phyloP scores from a whole-genome alignment of 2,329 filamentous ascomycete species.

The Fusarium xyrophilum region DNA sequence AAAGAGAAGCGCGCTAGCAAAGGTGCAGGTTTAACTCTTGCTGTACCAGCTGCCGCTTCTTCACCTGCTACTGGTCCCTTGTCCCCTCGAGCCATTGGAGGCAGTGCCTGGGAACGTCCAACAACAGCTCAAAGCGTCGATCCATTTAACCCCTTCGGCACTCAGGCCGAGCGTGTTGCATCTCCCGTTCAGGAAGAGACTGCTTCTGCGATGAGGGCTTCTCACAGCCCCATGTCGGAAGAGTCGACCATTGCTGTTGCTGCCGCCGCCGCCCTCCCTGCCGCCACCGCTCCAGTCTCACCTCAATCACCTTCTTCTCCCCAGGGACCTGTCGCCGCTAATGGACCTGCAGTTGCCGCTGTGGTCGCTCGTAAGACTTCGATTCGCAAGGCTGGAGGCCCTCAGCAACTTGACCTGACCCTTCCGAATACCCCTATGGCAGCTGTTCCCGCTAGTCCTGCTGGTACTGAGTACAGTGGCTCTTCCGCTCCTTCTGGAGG shows the following conservation, averaged over 20 bases:
- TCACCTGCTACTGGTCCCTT: constrained; percentile 30
- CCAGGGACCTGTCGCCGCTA: constrained; percentile 49
- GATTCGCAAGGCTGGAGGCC: constrained; percentile 57
- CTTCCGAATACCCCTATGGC: constrained; percentile 47
- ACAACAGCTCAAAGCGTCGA: constrained; percentile 56
- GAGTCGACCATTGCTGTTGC: constrained; percentile 18
- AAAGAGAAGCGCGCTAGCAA: constrained; percentile 61
- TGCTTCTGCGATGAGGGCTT: constrained; percentile 27
- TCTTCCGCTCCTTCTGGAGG: constrained; percentile 59
- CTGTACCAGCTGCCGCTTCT: constrained; percentile 40
- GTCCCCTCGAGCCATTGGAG: constrained; percentile 43
- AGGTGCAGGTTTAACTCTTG: constrained; percentile 52
- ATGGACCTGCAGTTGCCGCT: constrained; percentile 49
- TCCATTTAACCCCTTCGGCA: constrained; percentile 74
- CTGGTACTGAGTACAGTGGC: constrained; percentile 68
- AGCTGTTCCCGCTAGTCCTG: constrained; percentile 62
- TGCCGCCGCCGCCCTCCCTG: constrained; percentile 45
- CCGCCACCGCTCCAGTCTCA: constrained; percentile 17
- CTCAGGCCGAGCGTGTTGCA: constrained; percentile 60
- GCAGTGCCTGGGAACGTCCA: constrained; percentile 58
- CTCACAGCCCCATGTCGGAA: constrained; percentile 48
- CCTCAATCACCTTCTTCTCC: constrained; percentile 20
- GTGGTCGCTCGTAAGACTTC: constrained; percentile 62
- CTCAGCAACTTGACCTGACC: constrained; percentile 62
- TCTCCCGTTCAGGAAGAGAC: constrained; percentile 51